Evolutionary conservation across 2,329 filamentous ascomycete species (phyloP), one percentile per base, ranked within the genome.

Genomic region (Aureobasidium sp.): DNA sequence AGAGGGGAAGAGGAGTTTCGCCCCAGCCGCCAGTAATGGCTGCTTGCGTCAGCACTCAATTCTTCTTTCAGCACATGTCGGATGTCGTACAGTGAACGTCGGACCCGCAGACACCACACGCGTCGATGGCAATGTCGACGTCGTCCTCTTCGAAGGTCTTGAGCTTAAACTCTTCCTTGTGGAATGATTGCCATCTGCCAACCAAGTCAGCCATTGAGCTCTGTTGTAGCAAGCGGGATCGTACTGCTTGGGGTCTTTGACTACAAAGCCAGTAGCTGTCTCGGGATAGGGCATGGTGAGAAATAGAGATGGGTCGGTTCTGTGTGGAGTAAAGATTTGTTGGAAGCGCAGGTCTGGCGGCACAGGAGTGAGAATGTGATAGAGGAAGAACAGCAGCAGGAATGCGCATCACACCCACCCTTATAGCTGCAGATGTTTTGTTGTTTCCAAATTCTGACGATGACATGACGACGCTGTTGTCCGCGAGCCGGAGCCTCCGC

Each of bases 231-330:
- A 17, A 17, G 8, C 7, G 3, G 15, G 4, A 8, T n/a, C 45
- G 6, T 78, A 82, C 72, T 86, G 84, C 75, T 88, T 87, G 64
- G 73, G 72, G 68, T 75, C 73, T 34, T 73, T 73, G 66, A 77
- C 68, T 52, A 73, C 68, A 64, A 77, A 77, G 27, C 75, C 75
- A 66, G 74, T 73, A 45, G 75, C 74, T 25, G 75, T 77, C 65
- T 77, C 75, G 64, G 75, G 75, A 67, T 77, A 77, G 68, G 69
- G 70, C 75, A 77, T 77, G 42, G 56, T 73, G 66, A 49, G 17
- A 48, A 45, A 52, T 56, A 64, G 71, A 74, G 53, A 77, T 31
- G 29, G 29, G 29, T 31, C 29, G 7, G 9, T 31, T 31, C 11
- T 9, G 29, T 9, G 29, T 31, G 29, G 29, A 9, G 29, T 9